These are phyloP conservation scores for Streptanthus diversifolius DNA, from an alignment of 345 rosid genomes.

Conservation along the genomic window DNA sequence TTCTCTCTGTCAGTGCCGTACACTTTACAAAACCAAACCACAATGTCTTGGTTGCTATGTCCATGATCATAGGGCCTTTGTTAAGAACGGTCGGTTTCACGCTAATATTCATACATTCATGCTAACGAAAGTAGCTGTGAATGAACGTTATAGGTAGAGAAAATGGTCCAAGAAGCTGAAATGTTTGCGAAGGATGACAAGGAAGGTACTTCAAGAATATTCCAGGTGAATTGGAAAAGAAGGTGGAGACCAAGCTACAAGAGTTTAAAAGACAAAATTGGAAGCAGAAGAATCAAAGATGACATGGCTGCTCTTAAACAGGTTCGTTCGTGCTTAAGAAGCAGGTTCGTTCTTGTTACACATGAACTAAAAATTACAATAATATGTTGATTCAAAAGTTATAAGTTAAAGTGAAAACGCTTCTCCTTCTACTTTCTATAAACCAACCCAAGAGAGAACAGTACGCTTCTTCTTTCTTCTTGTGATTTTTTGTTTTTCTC, in stretches of 20 bases:
- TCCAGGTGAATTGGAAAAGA: constrained; percentile 76
- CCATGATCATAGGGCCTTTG: background rate
- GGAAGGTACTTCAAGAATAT: constrained; percentile 88
- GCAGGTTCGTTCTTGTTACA: constrained; percentile 37
- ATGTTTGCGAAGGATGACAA: constrained; percentile 79
- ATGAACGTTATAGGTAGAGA: constrained; percentile 53
- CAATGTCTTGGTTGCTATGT: background rate
- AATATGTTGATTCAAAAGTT: too few species aligned
- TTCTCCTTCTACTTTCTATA: too few species aligned
- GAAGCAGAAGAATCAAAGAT: constrained; percentile 68
- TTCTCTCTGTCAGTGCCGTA: constrained; percentile 70
- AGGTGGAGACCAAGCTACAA: constrained; percentile 75
- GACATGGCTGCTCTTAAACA: constrained; percentile 82
- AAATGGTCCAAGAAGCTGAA: constrained; percentile 88
- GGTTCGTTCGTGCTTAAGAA: constrained; percentile 23
- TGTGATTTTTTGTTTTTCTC: too few species aligned
- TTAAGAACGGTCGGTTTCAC: background rate
- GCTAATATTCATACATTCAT: background rate
- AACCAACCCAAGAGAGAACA: background rate
- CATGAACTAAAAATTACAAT: too few species aligned
- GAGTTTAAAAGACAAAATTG: constrained; percentile 73
- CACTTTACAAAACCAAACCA: background rate
- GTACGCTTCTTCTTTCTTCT: background rate
- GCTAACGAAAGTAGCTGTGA: background rate
- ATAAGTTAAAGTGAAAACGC: too few species aligned